Base-by-base conservation (phyloP, 2,329 filamentous ascomycete genomes). In the Cadophora sp. region DNA sequence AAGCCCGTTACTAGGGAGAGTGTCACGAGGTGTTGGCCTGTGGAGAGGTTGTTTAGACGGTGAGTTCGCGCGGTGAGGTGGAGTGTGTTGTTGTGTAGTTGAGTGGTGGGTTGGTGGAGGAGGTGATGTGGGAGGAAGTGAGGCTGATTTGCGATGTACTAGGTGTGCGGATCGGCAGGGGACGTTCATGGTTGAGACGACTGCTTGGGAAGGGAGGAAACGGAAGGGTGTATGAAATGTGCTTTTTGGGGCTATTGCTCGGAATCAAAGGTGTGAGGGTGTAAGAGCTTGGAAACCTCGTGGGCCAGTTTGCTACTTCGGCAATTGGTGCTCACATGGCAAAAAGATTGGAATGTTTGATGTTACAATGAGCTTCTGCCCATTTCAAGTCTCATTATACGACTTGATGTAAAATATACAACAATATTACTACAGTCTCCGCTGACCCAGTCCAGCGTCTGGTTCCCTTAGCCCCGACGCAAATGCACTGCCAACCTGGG, bases 171-270 rank as follows among this genome's bases (percentile, higher is more conserved):
- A 89, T 77, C 83, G 80, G 73, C 85, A 86, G 16, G 86, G 85
- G 4, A 80, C 68, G 8, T 91, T 90, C 73, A 84, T 81, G 76
- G 85, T 89, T 53, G 88, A 91, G 79, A 91, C 88, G 27, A 90
- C 88, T 14, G 82, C 83, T 53, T 90, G 87, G 88, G 87, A 90
- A 79, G 72, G 63, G 29, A 59, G 69, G 62, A 65, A 60, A 51
- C 19, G 16, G 58, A 55, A 29, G 55, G 26, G 12, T 56, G 24
- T 46, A 29, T 53, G 29, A 51, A 24, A 40, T 19, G 26, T 31
- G 27, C 2, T 34, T 48, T 31, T 8, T 22, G 29, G n/a, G 7
- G 7, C 12, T 34, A 1, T 29, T 29, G 8, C 40, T 37, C 11
- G 24, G 8, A 19, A 16, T 48, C 24, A 48, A n/a, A 11, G 6